Base-by-base conservation (phyloP, 306 rosid species). In the Quercus gilva region DNA sequence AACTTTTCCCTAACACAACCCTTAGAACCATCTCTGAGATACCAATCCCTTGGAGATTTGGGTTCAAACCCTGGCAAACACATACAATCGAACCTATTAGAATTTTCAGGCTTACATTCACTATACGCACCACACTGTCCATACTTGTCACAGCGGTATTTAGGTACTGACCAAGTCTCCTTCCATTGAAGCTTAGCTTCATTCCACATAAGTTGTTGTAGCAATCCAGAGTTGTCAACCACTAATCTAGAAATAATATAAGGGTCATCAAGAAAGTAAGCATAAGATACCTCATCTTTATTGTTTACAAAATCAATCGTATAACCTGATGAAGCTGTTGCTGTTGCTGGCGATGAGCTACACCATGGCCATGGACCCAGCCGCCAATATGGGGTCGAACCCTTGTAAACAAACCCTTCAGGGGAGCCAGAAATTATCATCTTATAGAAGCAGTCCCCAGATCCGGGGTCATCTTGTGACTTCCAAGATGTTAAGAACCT, bases 11-110 rank as follows among this genome's bases (percentile, higher is more conserved):
- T 78, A 1, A 56, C 52, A 49, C 81, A 70, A 1, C 81, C 81
- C 73, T 13, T 61, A 21, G 5, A 56, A 53, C 81, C 81, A 78
- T 70, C 55, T 5, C 21, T 17, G 0, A 0, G 53, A 12, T 12
- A 12, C 53, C 53, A 49, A 49, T 49, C 1, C 53, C 3, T 49
- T 1, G 70, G 76, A 15, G 69, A 70, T 53, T 57, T 69, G 59
- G 81, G 81, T 58, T 70, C 60, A 57, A 55, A 78, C 45, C 81
- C 81, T 57, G 12, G 52, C 49, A 78, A 15, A n/a, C 76, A 78
- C 0, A 14, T 18, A 14, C 81, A 78, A 6, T 67, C 17, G 0
- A 67, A 67, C 41, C 0, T 26, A 33, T 19, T 19, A 2, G 5
- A 1, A 65, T 8, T 4, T 3, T 18, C 51, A 7, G 14, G 15